A percentile compares a stretch with the other conserved stretches of the same genome.
phyloP scores from a whole-genome alignment of 1,284 basidiomycete genomes.

The Termitomyces sp. region DNA sequence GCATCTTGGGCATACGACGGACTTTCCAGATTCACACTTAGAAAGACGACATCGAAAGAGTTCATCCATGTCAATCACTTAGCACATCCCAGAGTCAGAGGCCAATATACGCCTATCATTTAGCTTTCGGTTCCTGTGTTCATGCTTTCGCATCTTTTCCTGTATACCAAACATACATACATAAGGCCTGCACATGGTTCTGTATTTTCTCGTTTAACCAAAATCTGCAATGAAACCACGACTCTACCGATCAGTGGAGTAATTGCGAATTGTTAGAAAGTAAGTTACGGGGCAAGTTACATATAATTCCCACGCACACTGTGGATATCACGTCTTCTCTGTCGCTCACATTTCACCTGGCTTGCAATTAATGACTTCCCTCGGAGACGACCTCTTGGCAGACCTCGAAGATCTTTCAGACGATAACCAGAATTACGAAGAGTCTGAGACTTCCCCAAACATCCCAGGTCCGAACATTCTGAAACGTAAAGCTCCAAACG shows the following conservation, averaged over 20 bases:
- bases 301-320: background rate
- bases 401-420: slow-evolving; percentile 80
- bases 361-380: slow-evolving; percentile 46
- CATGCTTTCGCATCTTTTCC: background rate
- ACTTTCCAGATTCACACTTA: background rate
- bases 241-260: background rate
- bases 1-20: background rate
- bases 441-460: slow-evolving; percentile 24
- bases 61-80: background rate
- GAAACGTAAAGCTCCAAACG: slow-evolving; percentile 60
- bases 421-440: slow-evolving; percentile 52
- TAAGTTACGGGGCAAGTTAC: background rate
- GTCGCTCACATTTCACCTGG: no score
- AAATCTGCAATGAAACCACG: background rate
- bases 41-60: background rate
- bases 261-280: background rate
- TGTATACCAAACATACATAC: background rate
- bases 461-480: slow-evolving; percentile 34
- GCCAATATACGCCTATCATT: background rate
- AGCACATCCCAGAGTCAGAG: background rate
- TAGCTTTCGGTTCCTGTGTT: background rate
- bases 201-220: background rate
- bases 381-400: slow-evolving; percentile 85
- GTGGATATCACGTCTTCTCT: no score
- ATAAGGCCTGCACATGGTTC: background rate